Evolutionary conservation across 306 rosid species (phyloP).

Genomic region (Acacia crassicarpa): DNA sequence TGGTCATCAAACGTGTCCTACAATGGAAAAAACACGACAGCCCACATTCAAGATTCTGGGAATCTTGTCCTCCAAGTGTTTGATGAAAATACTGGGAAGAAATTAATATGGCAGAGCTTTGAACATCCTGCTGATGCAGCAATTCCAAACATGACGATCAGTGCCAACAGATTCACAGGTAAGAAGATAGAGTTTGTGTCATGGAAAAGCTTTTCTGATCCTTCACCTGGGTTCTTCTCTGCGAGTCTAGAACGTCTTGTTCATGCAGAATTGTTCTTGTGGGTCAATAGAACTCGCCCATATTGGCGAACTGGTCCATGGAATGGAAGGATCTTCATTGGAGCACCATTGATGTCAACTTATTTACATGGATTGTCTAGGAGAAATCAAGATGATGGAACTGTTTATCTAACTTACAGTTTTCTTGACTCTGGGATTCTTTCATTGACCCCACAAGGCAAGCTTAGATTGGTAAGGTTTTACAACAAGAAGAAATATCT

Average conservation of each 20-base stretch:
- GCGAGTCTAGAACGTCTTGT: slow-evolving; percentile 23
- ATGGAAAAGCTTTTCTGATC: slow-evolving; percentile 46
- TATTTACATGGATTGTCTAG: slow-evolving; percentile 35
- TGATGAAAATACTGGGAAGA: slow-evolving; percentile 12
- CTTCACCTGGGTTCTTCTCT: slow-evolving; percentile 37
- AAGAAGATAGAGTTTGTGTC: slow-evolving; percentile 33
- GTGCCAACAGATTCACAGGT: slow-evolving; percentile 36
- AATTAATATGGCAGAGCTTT: slow-evolving; percentile 48
- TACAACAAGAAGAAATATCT: not conserved
- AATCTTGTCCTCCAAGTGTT: slow-evolving; percentile 25
- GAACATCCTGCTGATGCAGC: slow-evolving; percentile 39
- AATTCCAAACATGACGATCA: slow-evolving; percentile 34
- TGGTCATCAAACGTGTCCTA: slow-evolving; percentile 51
- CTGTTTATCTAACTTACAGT: slow-evolving; percentile 28
- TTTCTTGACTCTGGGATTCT: not conserved
- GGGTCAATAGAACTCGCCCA: slow-evolving; percentile 42
- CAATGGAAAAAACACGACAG: slow-evolving; percentile 26
- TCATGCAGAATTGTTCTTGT: slow-evolving; percentile 42
- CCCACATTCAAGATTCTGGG: slow-evolving; percentile 44
- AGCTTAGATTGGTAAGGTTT: not conserved
- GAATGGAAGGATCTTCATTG: slow-evolving; percentile 45
- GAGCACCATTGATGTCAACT: slow-evolving; percentile 39
- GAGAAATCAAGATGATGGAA: slow-evolving; percentile 35
- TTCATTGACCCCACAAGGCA: slow-evolving; percentile 38
- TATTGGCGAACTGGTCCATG: slow-evolving; percentile 59